Base-by-base conservation (phyloP, 139 green algal species). In the Chlorella sorokiniana region DNA sequence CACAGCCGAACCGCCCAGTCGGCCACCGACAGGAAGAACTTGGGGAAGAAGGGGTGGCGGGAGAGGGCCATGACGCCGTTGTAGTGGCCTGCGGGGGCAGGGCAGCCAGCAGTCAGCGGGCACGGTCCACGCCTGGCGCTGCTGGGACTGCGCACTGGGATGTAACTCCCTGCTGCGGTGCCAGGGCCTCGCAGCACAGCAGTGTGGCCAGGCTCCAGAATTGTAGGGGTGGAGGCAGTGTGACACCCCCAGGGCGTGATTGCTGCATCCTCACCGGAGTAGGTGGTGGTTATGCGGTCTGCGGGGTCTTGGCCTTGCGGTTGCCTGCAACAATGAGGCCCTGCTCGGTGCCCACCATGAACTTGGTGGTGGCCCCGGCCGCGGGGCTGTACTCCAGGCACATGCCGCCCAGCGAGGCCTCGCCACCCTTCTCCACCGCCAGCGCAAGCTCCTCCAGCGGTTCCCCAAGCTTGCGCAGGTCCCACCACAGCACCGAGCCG, bases 1-100 rank as follows among this genome's bases (percentile, higher is more conserved):
- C 95, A 98, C 42, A 98, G 81, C 4, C 95, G 87, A 51, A 92
- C 91, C 0, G 93, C 96, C 95, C 95, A 98, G 91, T 98, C 95
- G 38, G 94, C 95, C 35, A 95, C 88, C 51, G 86, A 92, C 38
- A 98, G 79, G 85, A 98, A 98, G 89, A 94, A 97, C 86, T 98
- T 98, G 82, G 92, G 89, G 88, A 91, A 96, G 85, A 96, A 96
- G 48, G 95, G 94, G 88, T 95, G 94, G 73, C 95, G 87, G 81
- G 88, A 78, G 37, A 98, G 86, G 33, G 91, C 88, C 81, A 92
- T 94, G 38, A 98, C 88, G 25, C 94, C 92, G 27, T 91, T 92
- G 81, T 97, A 93, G 86, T 98, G 95, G 22, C 95, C 91, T 88
- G 83, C 38, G n/a, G 29, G 9, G 64, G 27, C 7, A 18, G 69